These are phyloP conservation scores for Geranomyces michiganensis DNA, from an alignment of 192 early-diverging fungal genomes.

Conservation along the genomic window DNA sequence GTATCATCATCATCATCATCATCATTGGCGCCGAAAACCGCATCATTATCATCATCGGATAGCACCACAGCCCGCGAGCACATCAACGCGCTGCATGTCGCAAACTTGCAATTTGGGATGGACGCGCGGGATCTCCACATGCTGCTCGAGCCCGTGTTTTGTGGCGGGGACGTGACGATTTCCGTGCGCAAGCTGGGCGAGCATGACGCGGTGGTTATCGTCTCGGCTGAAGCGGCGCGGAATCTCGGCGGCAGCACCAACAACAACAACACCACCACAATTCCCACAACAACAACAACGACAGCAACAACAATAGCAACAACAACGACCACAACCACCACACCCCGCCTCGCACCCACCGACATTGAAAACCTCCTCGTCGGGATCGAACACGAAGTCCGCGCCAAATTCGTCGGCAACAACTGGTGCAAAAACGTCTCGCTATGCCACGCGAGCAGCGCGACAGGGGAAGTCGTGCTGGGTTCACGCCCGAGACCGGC, in stretches of 20 bases:
- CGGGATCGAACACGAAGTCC: constrained; percentile 12
- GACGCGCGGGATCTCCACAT: constrained; percentile 37
- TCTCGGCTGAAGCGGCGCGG: neutral
- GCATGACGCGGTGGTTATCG: constrained; percentile 24
- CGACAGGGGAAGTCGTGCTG: constrained; percentile 13
- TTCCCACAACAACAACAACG: neutral
- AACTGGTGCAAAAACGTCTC: constrained; percentile 33
- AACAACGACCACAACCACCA: neutral
- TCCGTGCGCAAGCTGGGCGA: constrained; percentile 14
- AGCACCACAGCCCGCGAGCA: constrained; percentile 17
- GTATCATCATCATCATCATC: neutral
- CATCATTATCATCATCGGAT: neutral
- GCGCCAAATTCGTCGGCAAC: constrained; percentile 31
- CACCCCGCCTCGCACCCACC: neutral
- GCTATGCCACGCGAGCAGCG: neutral
- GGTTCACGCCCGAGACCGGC: neutral
- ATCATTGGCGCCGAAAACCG: too few relatives aligned
- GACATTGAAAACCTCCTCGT: constrained; percentile 22
- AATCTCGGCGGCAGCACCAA: neutral
- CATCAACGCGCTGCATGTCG: constrained; percentile 22
- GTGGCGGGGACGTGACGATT: constrained; percentile 4
- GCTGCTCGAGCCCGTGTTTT: constrained; percentile 35
- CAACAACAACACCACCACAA: neutral
- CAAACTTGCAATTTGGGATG: constrained; percentile 25
- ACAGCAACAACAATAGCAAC: neutral